Evolutionary conservation across 257 asterid species (phyloP).

Genomic region (Salvia miltiorrhiza): DNA sequence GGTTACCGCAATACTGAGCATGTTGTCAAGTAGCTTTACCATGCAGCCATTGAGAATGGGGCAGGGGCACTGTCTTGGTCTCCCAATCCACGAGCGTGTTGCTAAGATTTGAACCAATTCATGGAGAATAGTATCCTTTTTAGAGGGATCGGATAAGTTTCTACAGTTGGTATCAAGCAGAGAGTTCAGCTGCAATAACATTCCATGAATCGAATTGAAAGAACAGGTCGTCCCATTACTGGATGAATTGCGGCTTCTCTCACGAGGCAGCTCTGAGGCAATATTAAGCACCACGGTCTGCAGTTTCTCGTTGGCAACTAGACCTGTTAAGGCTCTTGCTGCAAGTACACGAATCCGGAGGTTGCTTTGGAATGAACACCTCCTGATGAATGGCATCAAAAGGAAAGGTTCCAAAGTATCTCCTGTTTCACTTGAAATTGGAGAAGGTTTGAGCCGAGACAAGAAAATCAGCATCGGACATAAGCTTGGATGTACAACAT

Average conservation of each 20-base stretch:
- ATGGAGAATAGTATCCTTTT: slow-evolving; percentile 51
- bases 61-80: slow-evolving; percentile 62
- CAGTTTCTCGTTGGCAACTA: slow-evolving; percentile 80
- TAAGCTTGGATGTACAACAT: slow-evolving; percentile 85
- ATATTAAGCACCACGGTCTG: slow-evolving; percentile 55
- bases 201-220: slow-evolving; percentile 82
- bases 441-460: slow-evolving; percentile 88
- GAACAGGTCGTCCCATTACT: slow-evolving; percentile 30
- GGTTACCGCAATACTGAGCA: slow-evolving; percentile 74
- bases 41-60: slow-evolving; percentile 68
- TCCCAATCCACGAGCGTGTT: slow-evolving; percentile 72
- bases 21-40: slow-evolving; percentile 61
- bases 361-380: slow-evolving; percentile 82
- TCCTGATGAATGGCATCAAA: slow-evolving; percentile 84
- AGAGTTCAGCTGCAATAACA: slow-evolving; percentile 72
- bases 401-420: slow-evolving; percentile 78
- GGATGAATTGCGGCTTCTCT: slow-evolving; percentile 25
- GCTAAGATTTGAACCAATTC: slow-evolving; percentile 54
- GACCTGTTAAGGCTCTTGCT: slow-evolving; percentile 77
- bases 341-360: slow-evolving; percentile 83
- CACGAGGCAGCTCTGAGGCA: slow-evolving; percentile 68
- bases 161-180: slow-evolving; percentile 79
- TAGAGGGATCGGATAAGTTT: slow-evolving; percentile 61
- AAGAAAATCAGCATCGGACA: slow-evolving; percentile 86
- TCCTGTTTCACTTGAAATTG: slow-evolving; percentile 70